Conservation (phyloP, 805 yeast genomes). For the Yarrowia keelungensis region DNA sequence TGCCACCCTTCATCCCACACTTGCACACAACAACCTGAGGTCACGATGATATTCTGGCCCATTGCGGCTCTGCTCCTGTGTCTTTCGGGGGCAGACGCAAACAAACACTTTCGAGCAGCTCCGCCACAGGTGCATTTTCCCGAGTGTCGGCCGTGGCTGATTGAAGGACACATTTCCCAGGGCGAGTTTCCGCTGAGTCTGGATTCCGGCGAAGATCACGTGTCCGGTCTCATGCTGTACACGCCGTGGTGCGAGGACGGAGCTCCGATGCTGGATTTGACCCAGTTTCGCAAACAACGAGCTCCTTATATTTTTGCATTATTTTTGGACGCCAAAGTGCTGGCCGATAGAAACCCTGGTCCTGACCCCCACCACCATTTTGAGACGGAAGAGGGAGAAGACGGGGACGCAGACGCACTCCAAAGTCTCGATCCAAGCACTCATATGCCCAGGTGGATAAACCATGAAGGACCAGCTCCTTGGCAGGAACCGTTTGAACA, state of each 20-base stretch:
- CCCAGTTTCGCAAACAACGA: constrained; percentile 21
- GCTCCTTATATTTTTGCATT: constrained; percentile 22
- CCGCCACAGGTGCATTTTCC: constrained; percentile 27
- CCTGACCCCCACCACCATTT: neutral
- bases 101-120: constrained; percentile 21
- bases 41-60: constrained; percentile 33
- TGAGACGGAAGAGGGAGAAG: constrained; percentile 15
- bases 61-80: constrained; percentile 24
- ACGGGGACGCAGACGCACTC: constrained; percentile 14
- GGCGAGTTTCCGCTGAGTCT: constrained; percentile 12
- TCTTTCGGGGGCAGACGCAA: constrained; percentile 23
- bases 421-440: constrained; percentile 1
- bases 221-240: constrained; percentile 16
- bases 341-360: neutral
- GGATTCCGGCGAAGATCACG: neutral
- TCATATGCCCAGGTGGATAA: constrained; percentile 9
- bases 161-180: constrained; percentile 11
- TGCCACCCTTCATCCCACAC: neutral
- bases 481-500: constrained; percentile 36
- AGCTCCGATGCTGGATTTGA: constrained; percentile 16
- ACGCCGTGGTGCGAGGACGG: constrained; percentile 12
- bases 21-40: neutral
- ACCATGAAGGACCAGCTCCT: constrained; percentile 12
- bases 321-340: constrained; percentile 12
- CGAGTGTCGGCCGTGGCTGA: constrained; percentile 23